phyloP scores from a whole-genome alignment of 768 basidiomycete species.

The Udeniomyces megalosporus region DNA sequence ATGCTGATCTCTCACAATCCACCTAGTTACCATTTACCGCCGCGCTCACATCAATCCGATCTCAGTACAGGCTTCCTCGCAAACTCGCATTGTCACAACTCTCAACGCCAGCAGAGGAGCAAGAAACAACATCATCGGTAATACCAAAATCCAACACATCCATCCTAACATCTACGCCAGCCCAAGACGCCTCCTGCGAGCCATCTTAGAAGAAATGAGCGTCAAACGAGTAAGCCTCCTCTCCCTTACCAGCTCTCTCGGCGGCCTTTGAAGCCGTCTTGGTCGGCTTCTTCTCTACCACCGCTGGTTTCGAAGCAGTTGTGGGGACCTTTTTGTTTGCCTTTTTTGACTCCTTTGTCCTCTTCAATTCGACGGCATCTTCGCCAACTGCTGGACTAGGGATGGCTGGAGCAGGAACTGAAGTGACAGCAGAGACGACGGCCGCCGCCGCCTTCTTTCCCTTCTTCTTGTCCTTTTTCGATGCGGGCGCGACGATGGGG shows the following conservation, averaged over 20 bases:
- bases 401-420: neutral
- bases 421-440: neutral
- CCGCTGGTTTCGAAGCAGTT: neutral
- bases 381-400: neutral
- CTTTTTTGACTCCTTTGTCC: conserved; percentile 5
- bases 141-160: too few relatives aligned
- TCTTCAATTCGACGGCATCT: conserved; percentile 10
- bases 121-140: too few relatives aligned
- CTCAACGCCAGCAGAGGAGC: too few relatives aligned
- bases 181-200: too few relatives aligned
- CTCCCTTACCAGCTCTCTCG: conserved; percentile 16
- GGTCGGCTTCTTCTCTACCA: conserved; percentile 5
- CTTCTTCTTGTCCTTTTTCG: conserved; percentile 10
- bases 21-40: too few relatives aligned
- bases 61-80: too few relatives aligned
- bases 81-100: too few relatives aligned
- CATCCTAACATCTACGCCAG: too few relatives aligned
- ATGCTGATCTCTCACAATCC: too few relatives aligned
- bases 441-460: conserved; percentile 1
- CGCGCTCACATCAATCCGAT: too few relatives aligned
- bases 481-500: neutral
- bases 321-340: conserved; percentile 15
- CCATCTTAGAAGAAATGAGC: conserved; percentile 36
- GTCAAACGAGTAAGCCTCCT: conserved; percentile 43
- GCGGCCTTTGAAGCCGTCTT: conserved; percentile 20